Conservation (phyloP, 176 grass and related monocot genomes). For the Guadua angustifolia region DNA sequence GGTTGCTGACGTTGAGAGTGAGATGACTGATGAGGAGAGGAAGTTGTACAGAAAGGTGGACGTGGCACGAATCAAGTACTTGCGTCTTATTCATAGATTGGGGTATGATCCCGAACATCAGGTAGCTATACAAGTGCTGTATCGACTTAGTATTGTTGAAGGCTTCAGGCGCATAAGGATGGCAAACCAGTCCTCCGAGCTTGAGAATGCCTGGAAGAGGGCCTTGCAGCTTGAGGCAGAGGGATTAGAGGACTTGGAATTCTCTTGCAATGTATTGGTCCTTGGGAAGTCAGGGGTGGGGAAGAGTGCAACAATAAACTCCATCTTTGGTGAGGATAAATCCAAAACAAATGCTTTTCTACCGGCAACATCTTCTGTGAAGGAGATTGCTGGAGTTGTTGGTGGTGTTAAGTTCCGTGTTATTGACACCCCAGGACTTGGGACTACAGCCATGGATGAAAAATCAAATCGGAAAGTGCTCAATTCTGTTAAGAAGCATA, state of each 20-base stretch:
- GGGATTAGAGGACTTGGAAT: slow-evolving; percentile 65
- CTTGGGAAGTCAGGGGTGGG: slow-evolving; percentile 88
- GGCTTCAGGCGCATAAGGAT: slow-evolving; percentile 59
- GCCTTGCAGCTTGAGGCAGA: slow-evolving; percentile 70
- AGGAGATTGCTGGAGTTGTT: slow-evolving; percentile 66
- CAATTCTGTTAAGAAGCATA: slow-evolving; percentile 72
- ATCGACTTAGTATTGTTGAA: slow-evolving; percentile 69
- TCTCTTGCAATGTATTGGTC: slow-evolving; percentile 85
- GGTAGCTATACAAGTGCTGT: slow-evolving; percentile 69
- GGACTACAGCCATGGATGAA: slow-evolving; percentile 60
- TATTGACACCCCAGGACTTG: slow-evolving; percentile 87
- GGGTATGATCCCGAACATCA: slow-evolving; percentile 66
- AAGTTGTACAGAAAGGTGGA: slow-evolving; percentile 80
- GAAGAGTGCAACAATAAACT: slow-evolving; percentile 95
- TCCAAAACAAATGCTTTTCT: slow-evolving; percentile 73
- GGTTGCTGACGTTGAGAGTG: slow-evolving; percentile 50
- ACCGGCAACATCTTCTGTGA: slow-evolving; percentile 57
- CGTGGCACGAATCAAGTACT: slow-evolving; percentile 59
- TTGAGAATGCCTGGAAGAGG: slow-evolving; percentile 76
- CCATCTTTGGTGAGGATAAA: slow-evolving; percentile 78
- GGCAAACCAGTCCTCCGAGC: slow-evolving; percentile 50
- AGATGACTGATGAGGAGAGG: slow-evolving; percentile 72
- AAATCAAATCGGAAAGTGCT: slow-evolving; percentile 73
- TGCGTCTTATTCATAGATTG: slow-evolving; percentile 69
- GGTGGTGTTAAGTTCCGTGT: slow-evolving; percentile 78